Evolutionary conservation across 495 filamentous ascomycete genomes (phyloP).

Genomic region (Talaromyces ruber): DNA sequence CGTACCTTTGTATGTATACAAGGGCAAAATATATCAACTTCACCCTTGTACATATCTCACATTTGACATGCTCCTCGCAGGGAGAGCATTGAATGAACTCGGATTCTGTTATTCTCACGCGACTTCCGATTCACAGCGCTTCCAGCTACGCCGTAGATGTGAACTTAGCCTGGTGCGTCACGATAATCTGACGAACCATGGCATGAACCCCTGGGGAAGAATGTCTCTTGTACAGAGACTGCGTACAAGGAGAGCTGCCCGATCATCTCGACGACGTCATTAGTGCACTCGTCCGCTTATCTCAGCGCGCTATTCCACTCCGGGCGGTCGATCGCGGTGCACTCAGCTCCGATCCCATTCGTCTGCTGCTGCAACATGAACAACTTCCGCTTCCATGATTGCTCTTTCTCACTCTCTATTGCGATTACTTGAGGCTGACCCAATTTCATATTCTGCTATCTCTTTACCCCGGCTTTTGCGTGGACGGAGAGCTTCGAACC

Average conservation of each 20-base stretch:
- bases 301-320: background rate
- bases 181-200: background rate
- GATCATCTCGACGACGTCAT: background rate
- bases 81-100: too few relatives aligned
- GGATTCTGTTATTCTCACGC: background rate
- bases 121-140: background rate
- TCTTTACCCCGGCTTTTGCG: background rate
- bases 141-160: background rate
- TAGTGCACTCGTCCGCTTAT: background rate
- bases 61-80: background rate
- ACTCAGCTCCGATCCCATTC: slow-evolving; percentile 1
- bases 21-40: background rate
- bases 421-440: background rate
- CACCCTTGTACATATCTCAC: background rate
- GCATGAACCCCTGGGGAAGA: background rate
- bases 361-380: background rate
- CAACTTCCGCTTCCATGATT: background rate
- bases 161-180: background rate
- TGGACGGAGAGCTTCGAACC: background rate
- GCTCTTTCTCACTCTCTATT: background rate
- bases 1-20: too few relatives aligned
- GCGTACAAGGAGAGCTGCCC: too few relatives aligned
- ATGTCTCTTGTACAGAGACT: too few relatives aligned
- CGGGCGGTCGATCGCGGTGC: slow-evolving; percentile 1
- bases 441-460: background rate